phyloP scores from a whole-genome alignment of 257 asterid genomes.

The Petunia axillaris region DNA sequence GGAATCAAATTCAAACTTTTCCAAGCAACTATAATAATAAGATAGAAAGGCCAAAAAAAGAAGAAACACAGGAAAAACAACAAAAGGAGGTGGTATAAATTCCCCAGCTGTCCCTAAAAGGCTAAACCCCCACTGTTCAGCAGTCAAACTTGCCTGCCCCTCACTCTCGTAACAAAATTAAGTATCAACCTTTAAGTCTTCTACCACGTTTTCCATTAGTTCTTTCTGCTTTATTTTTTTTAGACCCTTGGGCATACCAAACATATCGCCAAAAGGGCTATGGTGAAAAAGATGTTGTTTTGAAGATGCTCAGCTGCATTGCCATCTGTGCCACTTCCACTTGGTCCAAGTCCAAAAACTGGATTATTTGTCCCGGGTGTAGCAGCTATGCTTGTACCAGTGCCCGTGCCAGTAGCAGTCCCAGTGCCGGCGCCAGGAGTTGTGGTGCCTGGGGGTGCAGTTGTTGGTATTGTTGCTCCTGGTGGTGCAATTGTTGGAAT shows the following conservation, averaged over 20 bases:
- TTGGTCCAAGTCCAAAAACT: conserved; percentile 25
- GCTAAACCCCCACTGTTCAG: background rate
- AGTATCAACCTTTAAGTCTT: background rate
- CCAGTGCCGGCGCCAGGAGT: background rate
- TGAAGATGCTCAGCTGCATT: background rate
- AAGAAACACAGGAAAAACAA: background rate
- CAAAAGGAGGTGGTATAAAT: background rate
- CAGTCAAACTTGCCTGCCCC: background rate
- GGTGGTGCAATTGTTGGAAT: conserved; percentile 36
- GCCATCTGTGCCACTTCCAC: background rate
- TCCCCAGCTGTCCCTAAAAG: background rate
- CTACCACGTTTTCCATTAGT: background rate
- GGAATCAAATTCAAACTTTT: conserved; percentile 27
- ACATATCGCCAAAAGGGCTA: conserved; percentile 13
- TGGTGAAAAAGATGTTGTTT: background rate
- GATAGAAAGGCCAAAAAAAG: conserved; percentile 12
- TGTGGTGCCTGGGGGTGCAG: conserved; percentile 28
- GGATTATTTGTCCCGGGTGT: conserved; percentile 19
- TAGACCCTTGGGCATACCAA: conserved; percentile 2
- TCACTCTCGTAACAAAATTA: background rate
- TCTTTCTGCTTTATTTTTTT: background rate
- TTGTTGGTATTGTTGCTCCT: conserved; percentile 30
- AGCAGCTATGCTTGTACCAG: conserved; percentile 18
- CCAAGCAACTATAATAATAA: conserved; percentile 1
- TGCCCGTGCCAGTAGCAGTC: conserved; percentile 1